phyloP scores from a whole-genome alignment of 1,139 yeast species.

The Suhomyces chickasaworum region DNA sequence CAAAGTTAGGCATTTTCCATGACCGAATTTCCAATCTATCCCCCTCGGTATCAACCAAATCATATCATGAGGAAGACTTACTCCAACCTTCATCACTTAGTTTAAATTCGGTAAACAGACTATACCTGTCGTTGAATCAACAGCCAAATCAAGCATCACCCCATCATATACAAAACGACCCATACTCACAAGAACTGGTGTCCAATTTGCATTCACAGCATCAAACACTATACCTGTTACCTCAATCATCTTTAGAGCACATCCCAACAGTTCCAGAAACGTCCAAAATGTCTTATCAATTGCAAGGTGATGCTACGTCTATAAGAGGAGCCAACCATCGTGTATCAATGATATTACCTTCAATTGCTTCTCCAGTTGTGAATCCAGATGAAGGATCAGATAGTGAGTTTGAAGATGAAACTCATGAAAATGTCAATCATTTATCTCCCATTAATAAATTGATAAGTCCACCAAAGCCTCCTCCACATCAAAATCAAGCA shows the following conservation, averaged over 20 bases:
- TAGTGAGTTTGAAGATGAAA: slow-evolving; percentile 15
- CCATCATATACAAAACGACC: neutral
- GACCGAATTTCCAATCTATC: slow-evolving; percentile 19
- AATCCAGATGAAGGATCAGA: slow-evolving; percentile 9
- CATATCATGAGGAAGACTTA: slow-evolving; percentile 13
- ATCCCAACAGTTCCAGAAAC: neutral
- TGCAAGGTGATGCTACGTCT: neutral
- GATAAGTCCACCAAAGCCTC: neutral
- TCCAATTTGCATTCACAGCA: slow-evolving; percentile 1
- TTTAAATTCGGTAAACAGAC: neutral
- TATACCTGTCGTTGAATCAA: neutral
- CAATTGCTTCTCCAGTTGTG: slow-evolving; percentile 1
- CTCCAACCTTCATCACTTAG: slow-evolving; percentile 7
- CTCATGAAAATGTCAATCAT: slow-evolving; percentile 4
- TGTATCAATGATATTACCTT: slow-evolving; percentile 2
- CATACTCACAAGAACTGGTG: neutral
- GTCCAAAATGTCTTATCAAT: neutral
- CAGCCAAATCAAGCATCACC: neutral
- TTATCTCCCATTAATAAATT: neutral
- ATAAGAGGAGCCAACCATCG: neutral
- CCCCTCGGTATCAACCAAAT: slow-evolving; percentile 19
- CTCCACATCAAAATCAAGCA: neutral
- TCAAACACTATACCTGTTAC: neutral
- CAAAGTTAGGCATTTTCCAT: slow-evolving; percentile 19
- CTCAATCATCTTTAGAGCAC: slow-evolving; percentile 6